A percentile compares a stretch with the other conserved stretches of the same genome.
Conservation (phyloP, 306 rosid genomes). For the Prunus padus region DNA sequence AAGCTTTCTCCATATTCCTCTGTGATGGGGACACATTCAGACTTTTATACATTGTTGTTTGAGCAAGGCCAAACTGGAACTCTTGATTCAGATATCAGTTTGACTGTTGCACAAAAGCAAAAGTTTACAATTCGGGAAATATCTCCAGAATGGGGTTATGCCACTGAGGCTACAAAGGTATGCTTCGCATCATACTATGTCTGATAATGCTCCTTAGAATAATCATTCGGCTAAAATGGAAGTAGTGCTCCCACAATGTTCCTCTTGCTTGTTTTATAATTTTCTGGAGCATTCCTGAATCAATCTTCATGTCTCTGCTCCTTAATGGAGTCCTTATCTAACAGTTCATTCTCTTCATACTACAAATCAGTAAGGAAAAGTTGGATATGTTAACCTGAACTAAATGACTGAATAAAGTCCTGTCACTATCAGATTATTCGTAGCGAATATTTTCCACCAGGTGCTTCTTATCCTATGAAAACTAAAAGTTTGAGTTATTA, state of each 20-base stretch:
- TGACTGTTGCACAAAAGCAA: constrained; percentile 61
- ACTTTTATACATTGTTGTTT: constrained; percentile 35
- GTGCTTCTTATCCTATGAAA: background rate
- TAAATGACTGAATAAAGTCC: background rate
- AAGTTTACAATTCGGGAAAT: constrained; percentile 69
- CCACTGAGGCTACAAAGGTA: constrained; percentile 76
- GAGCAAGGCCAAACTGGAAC: constrained; percentile 51
- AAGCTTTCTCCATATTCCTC: constrained; percentile 41
- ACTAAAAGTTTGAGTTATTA: background rate
- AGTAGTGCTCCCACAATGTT: constrained; percentile 6
- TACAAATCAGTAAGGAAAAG: background rate
- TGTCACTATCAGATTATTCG: background rate
- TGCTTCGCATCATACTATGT: constrained; percentile 22
- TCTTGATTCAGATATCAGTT: constrained; percentile 42
- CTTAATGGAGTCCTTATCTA: background rate
- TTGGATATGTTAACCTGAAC: background rate
- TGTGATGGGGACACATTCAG: constrained; percentile 36
- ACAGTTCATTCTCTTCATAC: background rate
- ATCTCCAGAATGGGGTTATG: constrained; percentile 83
- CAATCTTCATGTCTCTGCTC: background rate
- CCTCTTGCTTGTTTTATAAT: background rate
- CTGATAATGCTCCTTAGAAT: constrained; percentile 14
- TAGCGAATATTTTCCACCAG: background rate
- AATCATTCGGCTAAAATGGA: constrained; percentile 19
- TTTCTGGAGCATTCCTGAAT: background rate